Base-by-base conservation (phyloP, 345 rosid genomes). In the Ricinus communis region DNA sequence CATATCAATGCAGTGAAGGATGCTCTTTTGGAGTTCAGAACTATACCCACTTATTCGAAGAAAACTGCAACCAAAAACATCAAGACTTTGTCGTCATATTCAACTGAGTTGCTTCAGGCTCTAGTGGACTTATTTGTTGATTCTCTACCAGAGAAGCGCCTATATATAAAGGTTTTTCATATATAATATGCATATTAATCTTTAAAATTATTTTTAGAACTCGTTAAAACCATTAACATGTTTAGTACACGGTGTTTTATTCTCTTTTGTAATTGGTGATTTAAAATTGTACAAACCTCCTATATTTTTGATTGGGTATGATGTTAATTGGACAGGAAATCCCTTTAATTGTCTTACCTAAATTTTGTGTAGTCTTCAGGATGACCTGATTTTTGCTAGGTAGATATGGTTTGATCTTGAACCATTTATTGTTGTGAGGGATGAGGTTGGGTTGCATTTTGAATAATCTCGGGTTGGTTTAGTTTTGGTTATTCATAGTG, bases 31-130 rank as follows among this genome's bases (percentile, higher is more conserved):
- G 86, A 83, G 73, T 70, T 74, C 65, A 77, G 52, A 72, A 81
- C 46, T 68, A 10, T 47, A 68, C 68, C 79, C 47, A 51, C 79
- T 52, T 92, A 90, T 79, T 80, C 97, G 5, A 84, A 83, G 71
- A 92, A 92, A 80, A 80, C 64, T 79, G 96, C 99, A 45, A 65
- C 70, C 10, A 92, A 74, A 80, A 90, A 92, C 82, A 79, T 87
- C 74, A 85, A 71, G 79, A 86, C 89, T 76, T 62, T 95, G 71
- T 84, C 91, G 60, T 86, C 91, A 64, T 79, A 78, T 74, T 88
- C 97, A 5, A 10, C 81, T 31, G 88, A 81, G 81, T 70, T 95
- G 83, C 92, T 95, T 75, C 93, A 77, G 78, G 79, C 89, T 85
- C 83, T 95, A 62, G 81, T 66, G 38, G 87, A 89, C 77, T 73